Percentiles rank a stretch among this genome's conserved stretches.
phyloP scores from a whole-genome alignment of 148 eudicot species.

The Nepenthes mirabilis region DNA sequence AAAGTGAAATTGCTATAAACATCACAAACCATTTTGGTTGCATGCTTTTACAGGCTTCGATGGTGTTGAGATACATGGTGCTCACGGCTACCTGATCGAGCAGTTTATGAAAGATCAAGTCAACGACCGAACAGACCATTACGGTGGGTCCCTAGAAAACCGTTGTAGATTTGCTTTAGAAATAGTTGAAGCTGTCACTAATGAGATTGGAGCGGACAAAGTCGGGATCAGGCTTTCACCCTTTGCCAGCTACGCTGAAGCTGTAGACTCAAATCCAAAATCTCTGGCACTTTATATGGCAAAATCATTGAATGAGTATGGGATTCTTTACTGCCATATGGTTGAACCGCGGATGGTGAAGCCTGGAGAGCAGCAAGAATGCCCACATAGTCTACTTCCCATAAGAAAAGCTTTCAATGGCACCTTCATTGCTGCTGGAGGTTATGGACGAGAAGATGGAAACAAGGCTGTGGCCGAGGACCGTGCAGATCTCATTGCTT shows the following conservation, averaged over 20 bases:
- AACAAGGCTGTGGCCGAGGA: slow-evolving; percentile 18
- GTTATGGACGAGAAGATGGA: slow-evolving; percentile 29
- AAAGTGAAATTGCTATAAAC: too few species aligned
- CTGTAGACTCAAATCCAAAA: slow-evolving; percentile 31
- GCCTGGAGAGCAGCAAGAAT: slow-evolving; percentile 13
- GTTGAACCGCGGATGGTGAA: slow-evolving; percentile 32
- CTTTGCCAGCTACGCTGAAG: slow-evolving; percentile 25
- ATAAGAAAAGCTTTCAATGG: slow-evolving; percentile 30
- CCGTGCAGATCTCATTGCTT: slow-evolving; percentile 29
- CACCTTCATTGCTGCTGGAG: slow-evolving; percentile 36
- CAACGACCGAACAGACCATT: slow-evolving; percentile 41
- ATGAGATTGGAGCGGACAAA: slow-evolving; percentile 37
- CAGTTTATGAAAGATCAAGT: slow-evolving; percentile 38
- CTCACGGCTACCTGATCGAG: slow-evolving; percentile 42
- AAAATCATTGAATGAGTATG: slow-evolving; percentile 16
- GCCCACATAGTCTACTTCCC: slow-evolving; percentile 15
- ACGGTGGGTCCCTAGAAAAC: slow-evolving; percentile 43
- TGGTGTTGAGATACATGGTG: slow-evolving; percentile 40
- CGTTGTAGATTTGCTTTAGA: slow-evolving; percentile 39
- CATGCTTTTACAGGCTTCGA: slow-evolving; percentile 25
- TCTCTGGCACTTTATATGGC: slow-evolving; percentile 32
- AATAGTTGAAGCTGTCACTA: slow-evolving; percentile 26
- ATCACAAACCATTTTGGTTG: not conserved
- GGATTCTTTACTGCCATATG: slow-evolving; percentile 20
- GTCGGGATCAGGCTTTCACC: slow-evolving; percentile 43